These are phyloP conservation scores for Eucalyptus cloeziana DNA, from an alignment of 345 rosid species.

Conservation along the genomic window DNA sequence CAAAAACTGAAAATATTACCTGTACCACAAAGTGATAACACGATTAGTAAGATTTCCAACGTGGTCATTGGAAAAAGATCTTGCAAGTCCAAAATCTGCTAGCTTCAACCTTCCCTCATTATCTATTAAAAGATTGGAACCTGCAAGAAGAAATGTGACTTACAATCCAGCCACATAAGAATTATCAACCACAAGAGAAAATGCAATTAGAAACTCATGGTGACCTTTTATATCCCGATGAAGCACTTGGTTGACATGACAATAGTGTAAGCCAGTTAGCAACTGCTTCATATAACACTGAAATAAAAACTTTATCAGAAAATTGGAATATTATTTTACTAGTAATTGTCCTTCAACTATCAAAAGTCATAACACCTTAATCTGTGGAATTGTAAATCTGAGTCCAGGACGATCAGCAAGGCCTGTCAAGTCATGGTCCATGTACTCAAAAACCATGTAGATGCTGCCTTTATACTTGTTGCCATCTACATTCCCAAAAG, in stretches of 20 bases:
- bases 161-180: neutral
- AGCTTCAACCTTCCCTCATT: slow-evolving; percentile 88
- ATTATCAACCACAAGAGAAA: neutral
- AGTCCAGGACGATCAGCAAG: slow-evolving; percentile 94
- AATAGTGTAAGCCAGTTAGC: slow-evolving; percentile 90
- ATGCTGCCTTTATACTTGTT: slow-evolving; percentile 92
- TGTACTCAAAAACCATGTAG: slow-evolving; percentile 95
- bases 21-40: slow-evolving; percentile 93
- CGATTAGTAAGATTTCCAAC: slow-evolving; percentile 75
- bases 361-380: slow-evolving; percentile 40
- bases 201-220: neutral
- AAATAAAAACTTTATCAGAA: neutral
- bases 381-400: slow-evolving; percentile 88
- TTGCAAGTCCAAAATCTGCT: slow-evolving; percentile 95
- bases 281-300: slow-evolving; percentile 98
- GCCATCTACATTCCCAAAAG: slow-evolving; percentile 35
- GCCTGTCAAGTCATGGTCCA: slow-evolving; percentile 98
- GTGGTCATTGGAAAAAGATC: slow-evolving; percentile 70
- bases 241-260: slow-evolving; percentile 93
- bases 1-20: slow-evolving; percentile 21
- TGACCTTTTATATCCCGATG: slow-evolving; percentile 95
- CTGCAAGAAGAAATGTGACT: slow-evolving; percentile 16
- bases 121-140: slow-evolving; percentile 94
- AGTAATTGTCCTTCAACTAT: neutral
- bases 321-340: neutral